These are phyloP conservation scores for Rhizophagus prolifer DNA, from an alignment of 192 early-diverging fungal species.

Conservation along the genomic window DNA sequence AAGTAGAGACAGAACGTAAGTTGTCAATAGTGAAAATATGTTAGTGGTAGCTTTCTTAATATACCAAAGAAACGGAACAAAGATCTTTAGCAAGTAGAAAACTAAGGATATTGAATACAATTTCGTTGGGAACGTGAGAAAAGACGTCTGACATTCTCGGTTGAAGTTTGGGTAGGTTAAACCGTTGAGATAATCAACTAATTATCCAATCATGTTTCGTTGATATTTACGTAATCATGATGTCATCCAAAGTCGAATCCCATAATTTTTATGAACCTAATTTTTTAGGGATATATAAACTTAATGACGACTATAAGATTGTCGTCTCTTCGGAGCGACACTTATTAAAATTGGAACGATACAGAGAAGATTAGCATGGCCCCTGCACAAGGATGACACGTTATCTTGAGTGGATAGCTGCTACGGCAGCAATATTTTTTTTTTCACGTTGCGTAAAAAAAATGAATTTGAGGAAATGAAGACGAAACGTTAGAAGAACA, in stretches of 20 bases:
- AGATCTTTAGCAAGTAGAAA: background rate
- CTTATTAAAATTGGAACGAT: conserved; percentile 29
- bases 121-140: background rate
- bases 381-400: conserved; percentile 27
- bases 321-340: conserved; percentile 26
- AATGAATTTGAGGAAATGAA: too few relatives aligned
- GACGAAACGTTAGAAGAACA: too few relatives aligned
- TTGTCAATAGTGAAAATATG: background rate
- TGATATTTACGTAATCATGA: too few relatives aligned
- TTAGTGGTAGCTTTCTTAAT: background rate
- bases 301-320: background rate
- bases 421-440: conserved; percentile 23
- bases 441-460: too few relatives aligned
- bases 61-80: conserved; percentile 9
- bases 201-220: background rate
- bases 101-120: background rate
- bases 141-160: background rate
- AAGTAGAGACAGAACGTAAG: background rate
- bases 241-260: too few relatives aligned
- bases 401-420: conserved; percentile 24
- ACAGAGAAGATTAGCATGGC: conserved; percentile 27
- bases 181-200: too few relatives aligned
- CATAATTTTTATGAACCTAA: background rate
- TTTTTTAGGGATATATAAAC: background rate
- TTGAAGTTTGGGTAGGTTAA: too few relatives aligned